Evolutionary conservation across 805 yeast species (phyloP).

Genomic region (Wickerhamomyces canadensis): DNA sequence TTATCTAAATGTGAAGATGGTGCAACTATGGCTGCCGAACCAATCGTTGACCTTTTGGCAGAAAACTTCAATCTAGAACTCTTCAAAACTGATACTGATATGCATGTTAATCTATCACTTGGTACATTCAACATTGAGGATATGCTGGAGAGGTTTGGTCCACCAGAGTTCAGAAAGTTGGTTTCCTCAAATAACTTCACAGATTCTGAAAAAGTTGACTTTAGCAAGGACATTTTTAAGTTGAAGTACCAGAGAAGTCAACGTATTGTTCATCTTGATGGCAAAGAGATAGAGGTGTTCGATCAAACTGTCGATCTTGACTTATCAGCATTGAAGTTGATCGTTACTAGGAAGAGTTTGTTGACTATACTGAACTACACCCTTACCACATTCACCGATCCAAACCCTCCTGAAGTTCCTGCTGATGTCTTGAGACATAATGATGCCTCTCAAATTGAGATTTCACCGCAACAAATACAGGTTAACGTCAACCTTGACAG

Average conservation of each 20-base stretch:
- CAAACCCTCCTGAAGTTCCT: slow-evolving; percentile 61
- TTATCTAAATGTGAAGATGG: slow-evolving; percentile 65
- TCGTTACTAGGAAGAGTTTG: slow-evolving; percentile 71
- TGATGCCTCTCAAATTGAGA: slow-evolving; percentile 46
- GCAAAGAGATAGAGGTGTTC: slow-evolving; percentile 54
- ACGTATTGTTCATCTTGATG: slow-evolving; percentile 51
- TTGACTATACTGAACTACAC: slow-evolving; percentile 76
- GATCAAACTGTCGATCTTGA: slow-evolving; percentile 72
- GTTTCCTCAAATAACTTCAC: slow-evolving; percentile 55
- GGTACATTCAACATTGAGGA: slow-evolving; percentile 70
- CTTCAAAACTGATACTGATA: slow-evolving; percentile 49
- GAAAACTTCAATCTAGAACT: slow-evolving; percentile 57
- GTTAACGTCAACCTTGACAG: slow-evolving; percentile 67
- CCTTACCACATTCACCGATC: slow-evolving; percentile 83
- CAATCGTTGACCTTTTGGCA: slow-evolving; percentile 68
- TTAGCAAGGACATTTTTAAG: slow-evolving; percentile 47
- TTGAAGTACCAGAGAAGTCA: slow-evolving; percentile 54
- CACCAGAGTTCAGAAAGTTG: slow-evolving; percentile 60
- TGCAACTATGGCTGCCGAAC: slow-evolving; percentile 53
- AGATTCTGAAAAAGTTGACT: slow-evolving; percentile 30
- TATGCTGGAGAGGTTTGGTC: slow-evolving; percentile 56
- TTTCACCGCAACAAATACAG: slow-evolving; percentile 69
- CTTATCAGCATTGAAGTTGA: slow-evolving; percentile 73
- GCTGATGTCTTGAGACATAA: slow-evolving; percentile 70
- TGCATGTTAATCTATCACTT: slow-evolving; percentile 62